Evolutionary conservation across 139 green algal genomes (phyloP).

Genomic region (Coelastrella sp.): DNA sequence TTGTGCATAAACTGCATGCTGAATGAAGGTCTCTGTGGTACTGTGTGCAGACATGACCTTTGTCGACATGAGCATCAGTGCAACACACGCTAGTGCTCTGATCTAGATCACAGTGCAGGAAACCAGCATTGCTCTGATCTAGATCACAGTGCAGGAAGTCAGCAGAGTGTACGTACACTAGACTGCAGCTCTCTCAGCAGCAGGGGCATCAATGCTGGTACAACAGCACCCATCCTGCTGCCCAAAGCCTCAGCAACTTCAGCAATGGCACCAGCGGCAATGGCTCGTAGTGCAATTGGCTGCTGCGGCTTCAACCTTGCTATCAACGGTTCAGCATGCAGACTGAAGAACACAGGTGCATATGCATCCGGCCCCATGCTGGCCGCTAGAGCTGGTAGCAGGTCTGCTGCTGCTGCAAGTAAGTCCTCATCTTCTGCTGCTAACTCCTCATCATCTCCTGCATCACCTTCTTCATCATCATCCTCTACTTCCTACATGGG

Average conservation of each 20-base stretch:
- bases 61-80: too few relatives aligned
- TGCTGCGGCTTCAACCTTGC: constrained; percentile 54
- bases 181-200: constrained; percentile 72
- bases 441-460: constrained; percentile 27
- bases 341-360: constrained; percentile 64
- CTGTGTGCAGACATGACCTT: too few relatives aligned
- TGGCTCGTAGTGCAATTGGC: constrained; percentile 55
- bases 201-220: constrained; percentile 54
- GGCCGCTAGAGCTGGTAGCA: constrained; percentile 67
- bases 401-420: constrained; percentile 69
- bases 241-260: constrained; percentile 72
- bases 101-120: too few relatives aligned
- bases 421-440: constrained; percentile 67
- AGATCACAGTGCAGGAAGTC: too few relatives aligned
- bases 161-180: constrained; percentile 17
- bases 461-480: constrained; percentile 43
- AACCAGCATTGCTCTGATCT: too few relatives aligned
- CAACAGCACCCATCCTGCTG: background rate
- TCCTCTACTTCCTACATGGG: constrained; percentile 42
- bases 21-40: too few relatives aligned
- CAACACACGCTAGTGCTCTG: too few relatives aligned
- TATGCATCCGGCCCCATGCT: constrained; percentile 66
- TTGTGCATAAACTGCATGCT: too few relatives aligned
- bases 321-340: constrained; percentile 66
- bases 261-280: constrained; percentile 69